Conservation (phyloP, 225 moss, liverwort and hornwort genomes). For the Bryum argenteum region DNA sequence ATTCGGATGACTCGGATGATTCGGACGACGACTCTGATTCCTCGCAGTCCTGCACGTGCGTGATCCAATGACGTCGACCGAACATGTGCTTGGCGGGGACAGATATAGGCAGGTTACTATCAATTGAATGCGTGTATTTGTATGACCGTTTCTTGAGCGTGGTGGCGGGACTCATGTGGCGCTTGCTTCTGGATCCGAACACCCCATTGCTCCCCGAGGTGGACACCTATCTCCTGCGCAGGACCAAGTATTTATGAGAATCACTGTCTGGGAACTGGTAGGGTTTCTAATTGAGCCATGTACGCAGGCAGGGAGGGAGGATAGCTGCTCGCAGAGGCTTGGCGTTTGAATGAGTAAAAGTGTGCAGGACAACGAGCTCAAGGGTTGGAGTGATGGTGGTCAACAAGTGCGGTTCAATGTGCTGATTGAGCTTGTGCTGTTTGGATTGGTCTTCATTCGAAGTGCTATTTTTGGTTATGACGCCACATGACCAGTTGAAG, state of each 20-base stretch:
- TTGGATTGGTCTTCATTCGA: not conserved
- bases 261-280: slow-evolving; percentile 5
- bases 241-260: slow-evolving; percentile 18
- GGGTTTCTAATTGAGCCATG: slow-evolving; percentile 8
- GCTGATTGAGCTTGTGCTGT: slow-evolving; percentile 27
- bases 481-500: not conserved
- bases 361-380: slow-evolving; percentile 17
- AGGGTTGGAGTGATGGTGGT: not conserved
- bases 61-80: slow-evolving; percentile 63
- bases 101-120: slow-evolving; percentile 27
- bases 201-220: slow-evolving; percentile 12
- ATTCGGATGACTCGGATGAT: slow-evolving; percentile 86
- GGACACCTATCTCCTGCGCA: slow-evolving; percentile 18
- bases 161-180: slow-evolving; percentile 29
- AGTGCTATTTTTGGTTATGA: slow-evolving; percentile 8
- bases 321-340: too few relatives aligned
- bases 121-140: slow-evolving; percentile 46
- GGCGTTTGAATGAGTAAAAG: not conserved
- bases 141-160: slow-evolving; percentile 31
- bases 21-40: slow-evolving; percentile 80
- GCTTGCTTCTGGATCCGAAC: slow-evolving; percentile 9
- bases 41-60: slow-evolving; percentile 87
- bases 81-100: slow-evolving; percentile 19
- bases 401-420: slow-evolving; percentile 21
- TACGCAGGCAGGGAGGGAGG: not conserved